A percentile compares a stretch with the other conserved stretches of the same genome.
Evolutionary conservation across 2,329 filamentous ascomycete genomes (phyloP).

Genomic region (Akanthomyces dipterigenus): DNA sequence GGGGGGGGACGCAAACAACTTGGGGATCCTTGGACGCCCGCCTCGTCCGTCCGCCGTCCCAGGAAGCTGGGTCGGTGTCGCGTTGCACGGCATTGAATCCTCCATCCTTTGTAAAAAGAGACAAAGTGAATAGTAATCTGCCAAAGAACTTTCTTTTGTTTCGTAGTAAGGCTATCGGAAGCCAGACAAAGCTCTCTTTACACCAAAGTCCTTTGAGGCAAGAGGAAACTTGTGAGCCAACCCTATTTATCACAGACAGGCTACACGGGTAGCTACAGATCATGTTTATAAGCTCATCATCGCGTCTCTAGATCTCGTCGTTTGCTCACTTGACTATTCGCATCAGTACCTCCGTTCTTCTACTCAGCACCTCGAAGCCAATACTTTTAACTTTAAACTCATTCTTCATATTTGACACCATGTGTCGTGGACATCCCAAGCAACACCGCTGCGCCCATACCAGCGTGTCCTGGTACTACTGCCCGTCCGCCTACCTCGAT

Average conservation of each 20-base stretch:
- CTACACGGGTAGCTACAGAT: constrained; percentile 4
- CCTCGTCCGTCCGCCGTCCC: neutral
- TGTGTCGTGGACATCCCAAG: constrained; percentile 50
- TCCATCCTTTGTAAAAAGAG: neutral
- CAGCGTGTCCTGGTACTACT: constrained; percentile 51
- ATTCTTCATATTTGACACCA: constrained; percentile 20
- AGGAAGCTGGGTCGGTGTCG: constrained; percentile 1
- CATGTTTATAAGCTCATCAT: neutral
- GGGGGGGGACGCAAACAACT: constrained; percentile 1
- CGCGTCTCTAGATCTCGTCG: neutral
- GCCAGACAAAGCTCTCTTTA: neutral
- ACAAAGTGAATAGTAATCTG: neutral
- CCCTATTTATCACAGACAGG: neutral
- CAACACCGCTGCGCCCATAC: constrained; percentile 46
- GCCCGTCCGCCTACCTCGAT: constrained; percentile 38
- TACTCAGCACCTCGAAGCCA: neutral
- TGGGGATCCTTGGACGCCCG: neutral
- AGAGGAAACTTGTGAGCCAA: neutral
- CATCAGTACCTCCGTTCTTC: neutral
- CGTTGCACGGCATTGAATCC: constrained; percentile 4
- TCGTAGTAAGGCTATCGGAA: neutral
- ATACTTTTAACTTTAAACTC: neutral
- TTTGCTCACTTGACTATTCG: neutral
- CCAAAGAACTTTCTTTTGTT: neutral
- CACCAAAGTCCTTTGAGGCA: neutral